phyloP scores from a whole-genome alignment of 495 filamentous ascomycete species.

The Darksidea phi region DNA sequence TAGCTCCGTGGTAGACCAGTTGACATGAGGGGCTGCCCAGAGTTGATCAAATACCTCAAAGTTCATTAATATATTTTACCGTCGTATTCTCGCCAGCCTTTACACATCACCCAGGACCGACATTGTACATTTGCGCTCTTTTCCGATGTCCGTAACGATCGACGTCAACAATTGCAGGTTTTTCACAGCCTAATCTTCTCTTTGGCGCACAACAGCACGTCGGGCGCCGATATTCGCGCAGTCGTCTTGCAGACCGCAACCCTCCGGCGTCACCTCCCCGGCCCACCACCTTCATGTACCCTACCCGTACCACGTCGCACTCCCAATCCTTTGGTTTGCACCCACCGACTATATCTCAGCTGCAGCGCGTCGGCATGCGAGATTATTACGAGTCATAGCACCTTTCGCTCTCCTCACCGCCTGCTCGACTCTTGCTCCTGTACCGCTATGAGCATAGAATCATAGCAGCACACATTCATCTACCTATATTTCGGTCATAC shows the following conservation, averaged over 20 bases:
- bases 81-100: slow-evolving; percentile 7
- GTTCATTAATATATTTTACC: slow-evolving; percentile 3
- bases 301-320: not conserved
- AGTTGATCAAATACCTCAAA: not conserved
- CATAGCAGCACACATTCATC: slow-evolving; percentile 6
- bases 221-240: no score
- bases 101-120: not conserved
- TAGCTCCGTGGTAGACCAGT: no score
- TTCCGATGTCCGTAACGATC: slow-evolving; percentile 4
- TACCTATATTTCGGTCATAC: not conserved
- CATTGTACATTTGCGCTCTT: not conserved
- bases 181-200: not conserved
- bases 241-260: not conserved
- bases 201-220: not conserved
- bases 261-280: not conserved
- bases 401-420: slow-evolving; percentile 2
- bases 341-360: no score
- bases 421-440: not conserved
- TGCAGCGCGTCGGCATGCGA: not conserved
- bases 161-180: not conserved
- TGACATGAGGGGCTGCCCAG: no score
- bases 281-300: not conserved
- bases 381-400: not conserved
- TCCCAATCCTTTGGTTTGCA: not conserved
- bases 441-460: slow-evolving; percentile 1